Base-by-base conservation (phyloP, 495 filamentous ascomycete genomes). In the Chaetomium tenue region DNA sequence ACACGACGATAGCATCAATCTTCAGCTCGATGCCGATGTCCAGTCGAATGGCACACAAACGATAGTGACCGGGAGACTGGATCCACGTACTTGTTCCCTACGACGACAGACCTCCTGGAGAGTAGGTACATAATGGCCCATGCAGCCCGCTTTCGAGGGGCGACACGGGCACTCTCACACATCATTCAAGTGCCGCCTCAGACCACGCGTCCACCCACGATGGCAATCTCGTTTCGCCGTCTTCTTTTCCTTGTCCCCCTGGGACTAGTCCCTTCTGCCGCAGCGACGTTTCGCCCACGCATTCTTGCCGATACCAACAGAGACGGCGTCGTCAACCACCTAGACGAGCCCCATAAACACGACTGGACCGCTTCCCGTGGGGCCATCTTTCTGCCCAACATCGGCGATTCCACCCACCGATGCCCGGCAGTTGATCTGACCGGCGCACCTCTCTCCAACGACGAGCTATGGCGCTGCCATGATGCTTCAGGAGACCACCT, bases 351-450 rank as follows among this genome's bases (percentile, higher is more conserved):
- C 56, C 23, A 44, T 23, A 58, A 58, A 13, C 56, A 58, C n/a
- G 40, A 58, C 13, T 58, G 56, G 56, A 46, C 56, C 5, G 23
- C 13, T 18, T 11, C 30, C 4, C 39, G 56, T 23, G 56, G 56
- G 3, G 56, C 40, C 15, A 58, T 58, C 56, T 58, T 46, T 23
- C 56, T 58, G 22, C 56, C 56, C 2, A 58, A 58, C 42, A 20
- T 58, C n/a, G 56, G 56, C 23, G 39, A 58, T 42, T 47, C 56
- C 20, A 1, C 2, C 22, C 40, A 30, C 40, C 40, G 56, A 8
- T 58, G 56, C 42, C 12, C 56, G 15, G 40, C 7, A 5, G 40
- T 23, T 4, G 56, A 58, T 16, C 18, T 47, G 22, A 47, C 39
- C 6, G 56, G 56, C 6, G 8, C 56, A 8, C 56, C 39, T n/a